Base-by-base conservation (phyloP, 2,329 filamentous ascomycete species). In the Amylocarpus encephaloides region DNA sequence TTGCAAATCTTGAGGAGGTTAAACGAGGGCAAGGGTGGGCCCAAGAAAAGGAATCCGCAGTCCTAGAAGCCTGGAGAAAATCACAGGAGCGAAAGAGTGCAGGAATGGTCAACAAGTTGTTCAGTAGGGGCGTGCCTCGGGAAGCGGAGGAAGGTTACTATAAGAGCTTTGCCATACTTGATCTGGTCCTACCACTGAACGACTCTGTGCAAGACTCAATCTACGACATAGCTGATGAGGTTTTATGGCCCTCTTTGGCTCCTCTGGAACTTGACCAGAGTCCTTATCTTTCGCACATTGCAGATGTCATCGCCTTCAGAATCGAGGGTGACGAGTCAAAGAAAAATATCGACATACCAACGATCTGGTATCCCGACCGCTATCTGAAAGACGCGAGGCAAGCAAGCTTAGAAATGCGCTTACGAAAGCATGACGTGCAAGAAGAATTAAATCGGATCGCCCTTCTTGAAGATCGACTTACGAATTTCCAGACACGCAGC, bases 301-400 rank as follows among this genome's bases (percentile, higher is more conserved):
- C 73, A 3, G 75, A 79, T n/a, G 69, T 80, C 3, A 57, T 81
- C 19, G 70, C 71, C 6, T 67, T 80, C 34, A 70, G 71, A 39
- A 60, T 80, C 11, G 57, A 59, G 15, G 66, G 67, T 13, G 65
- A 69, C 3, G 73, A 71, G 1, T 66, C 72, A 4, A 60, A 65
- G 6, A 70, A 71, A 40, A 68, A 68, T 2, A 67, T 78, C 38
- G 73, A 78, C 3, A 72, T 81, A 32, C 78, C 78, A 5, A 64
- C 67, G 38, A 64, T 73, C 11, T 72, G 79, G 53, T 80, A 78
- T 56, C 72, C 75, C 1, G 77, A 80, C 61, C 72, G 70, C n/a
- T 81, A 80, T 50, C 62, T 77, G 46, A 65, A 68, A 43, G 64
- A 59, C 10, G 70, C 72, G 12, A 73, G 71, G 48, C 66, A 73